Evolutionary conservation across 129 eudicot genomes (phyloP).

Genomic region (Rutidosis leptorrhynchoides): DNA sequence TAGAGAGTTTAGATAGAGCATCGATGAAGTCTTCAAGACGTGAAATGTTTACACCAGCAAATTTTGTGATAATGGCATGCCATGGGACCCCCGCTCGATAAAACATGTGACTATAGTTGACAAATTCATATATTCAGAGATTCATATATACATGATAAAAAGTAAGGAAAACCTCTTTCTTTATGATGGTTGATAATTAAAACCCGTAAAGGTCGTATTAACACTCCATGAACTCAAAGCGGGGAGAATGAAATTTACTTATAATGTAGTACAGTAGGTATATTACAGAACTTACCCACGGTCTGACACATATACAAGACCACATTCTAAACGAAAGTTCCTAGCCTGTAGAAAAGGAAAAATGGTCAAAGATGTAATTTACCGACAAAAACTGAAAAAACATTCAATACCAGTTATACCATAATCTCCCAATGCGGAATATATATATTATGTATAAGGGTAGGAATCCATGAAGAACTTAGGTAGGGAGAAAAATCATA

Average conservation of each 20-base stretch:
- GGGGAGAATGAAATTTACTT: not conserved
- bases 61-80: conserved; percentile 87
- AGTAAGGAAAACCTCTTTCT: no score
- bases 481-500: no score
- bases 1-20: conserved; percentile 70
- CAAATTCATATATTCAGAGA: not conserved
- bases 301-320: conserved; percentile 93
- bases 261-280: no score
- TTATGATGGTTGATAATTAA: no score
- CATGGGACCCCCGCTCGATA: conserved; percentile 93
- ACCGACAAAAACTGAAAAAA: no score
- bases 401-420: not conserved
- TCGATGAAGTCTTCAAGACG: conserved; percentile 63
- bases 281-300: conserved; percentile 62
- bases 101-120: conserved; percentile 67
- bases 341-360: conserved; percentile 71
- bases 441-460: no score
- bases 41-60: conserved; percentile 71
- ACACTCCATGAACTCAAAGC: conserved; percentile 17
- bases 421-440: not conserved
- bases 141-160: not conserved
- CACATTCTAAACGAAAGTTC: conserved; percentile 87
- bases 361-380: conserved; percentile 2
- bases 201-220: not conserved
- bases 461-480: no score